Conservation (phyloP, 2,329 filamentous ascomycete species). For the Stylonectria norvegica region DNA sequence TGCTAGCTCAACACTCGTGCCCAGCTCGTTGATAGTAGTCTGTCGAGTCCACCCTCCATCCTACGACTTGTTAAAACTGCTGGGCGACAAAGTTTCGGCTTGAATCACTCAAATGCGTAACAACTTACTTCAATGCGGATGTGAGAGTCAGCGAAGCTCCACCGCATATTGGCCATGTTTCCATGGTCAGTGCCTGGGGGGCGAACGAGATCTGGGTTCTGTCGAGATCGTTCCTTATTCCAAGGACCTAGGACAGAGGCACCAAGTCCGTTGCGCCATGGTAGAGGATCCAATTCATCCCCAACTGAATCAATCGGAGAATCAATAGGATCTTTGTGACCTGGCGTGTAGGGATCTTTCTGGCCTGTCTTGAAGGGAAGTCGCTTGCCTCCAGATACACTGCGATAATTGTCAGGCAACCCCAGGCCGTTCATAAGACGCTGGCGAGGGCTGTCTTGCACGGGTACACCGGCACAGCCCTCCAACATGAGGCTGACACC, state of each 20-base stretch:
- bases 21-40: conserved; percentile 64
- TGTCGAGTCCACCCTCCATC: conserved; percentile 76
- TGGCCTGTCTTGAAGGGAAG: conserved; percentile 58
- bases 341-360: conserved; percentile 43
- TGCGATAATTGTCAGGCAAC: conserved; percentile 43
- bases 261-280: conserved; percentile 61
- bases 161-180: conserved; percentile 67
- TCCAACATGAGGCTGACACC: conserved; percentile 13
- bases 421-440: conserved; percentile 49
- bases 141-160: conserved; percentile 66
- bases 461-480: conserved; percentile 18
- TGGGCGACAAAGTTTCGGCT: not conserved
- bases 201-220: conserved; percentile 68
- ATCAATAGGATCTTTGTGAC: conserved; percentile 62
- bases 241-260: conserved; percentile 66
- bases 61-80: conserved; percentile 33
- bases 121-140: conserved; percentile 56
- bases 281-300: conserved; percentile 60
- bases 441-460: conserved; percentile 52
- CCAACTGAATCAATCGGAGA: conserved; percentile 58
- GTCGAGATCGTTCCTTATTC: conserved; percentile 63
- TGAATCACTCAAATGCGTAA: accelerated
- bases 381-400: conserved; percentile 28
- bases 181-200: conserved; percentile 73
- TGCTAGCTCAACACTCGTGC: conserved; percentile 65